Evolutionary conservation across 1,139 yeast genomes (phyloP).

Genomic region (Geotrichum klebahnii): DNA sequence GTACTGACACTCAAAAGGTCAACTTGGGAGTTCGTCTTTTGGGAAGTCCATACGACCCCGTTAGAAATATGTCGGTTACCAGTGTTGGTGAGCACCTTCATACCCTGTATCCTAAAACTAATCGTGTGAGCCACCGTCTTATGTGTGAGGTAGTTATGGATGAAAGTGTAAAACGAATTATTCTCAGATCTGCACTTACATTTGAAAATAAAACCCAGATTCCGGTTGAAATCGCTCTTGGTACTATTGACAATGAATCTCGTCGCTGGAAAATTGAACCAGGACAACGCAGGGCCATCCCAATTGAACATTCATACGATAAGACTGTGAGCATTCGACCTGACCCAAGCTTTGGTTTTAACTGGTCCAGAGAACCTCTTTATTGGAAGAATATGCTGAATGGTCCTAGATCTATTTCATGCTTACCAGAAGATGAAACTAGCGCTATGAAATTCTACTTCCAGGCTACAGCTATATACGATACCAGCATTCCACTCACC

Average conservation of each 20-base stretch:
- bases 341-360: slow-evolving; percentile 48
- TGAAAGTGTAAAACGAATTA: slow-evolving; percentile 71
- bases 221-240: slow-evolving; percentile 45
- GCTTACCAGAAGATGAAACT: slow-evolving; percentile 43
- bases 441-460: slow-evolving; percentile 52
- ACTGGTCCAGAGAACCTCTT: slow-evolving; percentile 62
- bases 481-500: slow-evolving; percentile 62
- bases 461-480: slow-evolving; percentile 67
- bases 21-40: slow-evolving; percentile 58
- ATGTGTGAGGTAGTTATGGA: slow-evolving; percentile 67
- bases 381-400: slow-evolving; percentile 62
- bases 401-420: slow-evolving; percentile 54
- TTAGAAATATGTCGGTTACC: slow-evolving; percentile 60
- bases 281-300: slow-evolving; percentile 58
- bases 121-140: slow-evolving; percentile 67
- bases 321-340: slow-evolving; percentile 63
- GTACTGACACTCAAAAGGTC: slow-evolving; percentile 58
- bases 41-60: slow-evolving; percentile 52
- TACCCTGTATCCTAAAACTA: slow-evolving; percentile 58
- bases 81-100: slow-evolving; percentile 82
- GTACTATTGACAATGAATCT: slow-evolving; percentile 25
- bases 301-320: slow-evolving; percentile 63
- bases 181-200: slow-evolving; percentile 68
- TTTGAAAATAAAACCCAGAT: slow-evolving; percentile 70
- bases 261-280: slow-evolving; percentile 45